Percentiles rank a stretch among this genome's conserved stretches.
These are phyloP conservation scores for Yarrowia sp. DNA, from an alignment of 805 yeast species.

Conservation along the genomic window DNA sequence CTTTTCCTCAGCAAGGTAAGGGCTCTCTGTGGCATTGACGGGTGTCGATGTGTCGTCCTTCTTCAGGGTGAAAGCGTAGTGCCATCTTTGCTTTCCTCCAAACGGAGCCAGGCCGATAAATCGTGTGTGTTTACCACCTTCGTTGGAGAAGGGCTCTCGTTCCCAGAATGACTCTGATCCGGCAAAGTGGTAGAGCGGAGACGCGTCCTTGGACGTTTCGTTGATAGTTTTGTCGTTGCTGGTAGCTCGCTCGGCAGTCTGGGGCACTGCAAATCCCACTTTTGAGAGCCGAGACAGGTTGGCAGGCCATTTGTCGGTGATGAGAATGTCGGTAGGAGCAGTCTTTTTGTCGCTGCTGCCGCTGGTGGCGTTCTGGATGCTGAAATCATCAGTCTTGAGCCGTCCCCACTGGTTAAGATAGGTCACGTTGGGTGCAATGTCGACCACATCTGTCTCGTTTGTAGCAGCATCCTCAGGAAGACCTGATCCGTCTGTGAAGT, in stretches of 20 bases:
- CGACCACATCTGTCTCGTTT: slow-evolving; percentile 1
- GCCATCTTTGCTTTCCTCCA: slow-evolving; percentile 61
- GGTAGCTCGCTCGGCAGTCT: not conserved
- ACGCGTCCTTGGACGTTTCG: not conserved
- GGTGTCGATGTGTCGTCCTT: slow-evolving; percentile 2
- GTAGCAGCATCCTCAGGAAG: not conserved
- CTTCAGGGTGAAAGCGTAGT: slow-evolving; percentile 62
- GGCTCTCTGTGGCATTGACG: slow-evolving; percentile 1
- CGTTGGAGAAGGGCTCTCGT: slow-evolving; percentile 56
- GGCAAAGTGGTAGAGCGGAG: slow-evolving; percentile 64
- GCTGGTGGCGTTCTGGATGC: not conserved
- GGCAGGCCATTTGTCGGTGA: slow-evolving; percentile 14
- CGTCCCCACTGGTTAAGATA: slow-evolving; percentile 7
- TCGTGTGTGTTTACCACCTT: slow-evolving; percentile 46
- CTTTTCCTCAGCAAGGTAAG: not conserved
- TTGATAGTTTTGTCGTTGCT: not conserved
- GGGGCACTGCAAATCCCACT: not conserved
- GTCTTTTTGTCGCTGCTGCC: not conserved
- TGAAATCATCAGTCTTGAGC: not conserved
- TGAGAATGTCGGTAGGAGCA: not conserved
- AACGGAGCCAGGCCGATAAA: slow-evolving; percentile 64
- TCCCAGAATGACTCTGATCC: slow-evolving; percentile 54
- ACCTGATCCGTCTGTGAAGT: slow-evolving; percentile 1
- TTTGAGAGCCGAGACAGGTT: not conserved
- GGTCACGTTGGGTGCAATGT: slow-evolving; percentile 12